These are phyloP conservation scores for Microcyclospora pomicola DNA, from an alignment of 2,329 filamentous ascomycete genomes.

Conservation along the genomic window DNA sequence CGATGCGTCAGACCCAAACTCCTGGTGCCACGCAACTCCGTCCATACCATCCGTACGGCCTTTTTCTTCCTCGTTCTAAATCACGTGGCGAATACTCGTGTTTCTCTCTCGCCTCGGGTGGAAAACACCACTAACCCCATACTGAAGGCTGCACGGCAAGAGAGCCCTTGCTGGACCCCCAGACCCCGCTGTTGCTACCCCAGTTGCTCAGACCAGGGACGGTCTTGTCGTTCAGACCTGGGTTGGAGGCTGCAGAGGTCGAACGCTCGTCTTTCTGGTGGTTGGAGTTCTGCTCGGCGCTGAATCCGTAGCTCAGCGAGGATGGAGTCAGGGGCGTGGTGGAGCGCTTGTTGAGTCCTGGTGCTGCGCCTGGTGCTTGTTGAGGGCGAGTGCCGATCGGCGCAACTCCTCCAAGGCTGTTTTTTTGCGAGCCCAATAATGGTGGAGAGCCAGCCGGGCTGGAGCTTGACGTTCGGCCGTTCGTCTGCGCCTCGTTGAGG, in stretches of 20 bases:
- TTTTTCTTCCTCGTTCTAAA: neutral
- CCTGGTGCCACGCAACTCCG: neutral
- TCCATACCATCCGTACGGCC: neutral
- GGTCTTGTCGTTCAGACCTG: slow-evolving; percentile 33
- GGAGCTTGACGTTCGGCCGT: slow-evolving; percentile 68
- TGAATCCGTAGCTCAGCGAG: slow-evolving; percentile 65
- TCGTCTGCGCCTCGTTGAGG: slow-evolving; percentile 44
- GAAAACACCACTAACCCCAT: slow-evolving; percentile 55
- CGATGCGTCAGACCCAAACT: too few species aligned
- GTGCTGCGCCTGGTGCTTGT: slow-evolving; percentile 43
- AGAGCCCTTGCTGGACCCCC: slow-evolving; percentile 62
- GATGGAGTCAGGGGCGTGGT: slow-evolving; percentile 76
- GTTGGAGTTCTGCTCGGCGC: slow-evolving; percentile 29
- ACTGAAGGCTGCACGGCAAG: slow-evolving; percentile 84
- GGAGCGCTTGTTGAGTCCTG: slow-evolving; percentile 61
- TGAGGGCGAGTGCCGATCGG: slow-evolving; percentile 85
- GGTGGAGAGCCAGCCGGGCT: slow-evolving; percentile 75
- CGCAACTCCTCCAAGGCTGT: slow-evolving; percentile 54
- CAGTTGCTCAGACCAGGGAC: slow-evolving; percentile 43
- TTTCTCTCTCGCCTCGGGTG: neutral
- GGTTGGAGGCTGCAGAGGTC: slow-evolving; percentile 45
- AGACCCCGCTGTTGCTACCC: slow-evolving; percentile 69
- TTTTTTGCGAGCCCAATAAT: slow-evolving; percentile 38
- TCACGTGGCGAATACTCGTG: neutral
- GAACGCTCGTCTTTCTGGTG: slow-evolving; percentile 39